phyloP scores from a whole-genome alignment of 192 early-diverging fungal genomes.

The Kickxella alabastrina region DNA sequence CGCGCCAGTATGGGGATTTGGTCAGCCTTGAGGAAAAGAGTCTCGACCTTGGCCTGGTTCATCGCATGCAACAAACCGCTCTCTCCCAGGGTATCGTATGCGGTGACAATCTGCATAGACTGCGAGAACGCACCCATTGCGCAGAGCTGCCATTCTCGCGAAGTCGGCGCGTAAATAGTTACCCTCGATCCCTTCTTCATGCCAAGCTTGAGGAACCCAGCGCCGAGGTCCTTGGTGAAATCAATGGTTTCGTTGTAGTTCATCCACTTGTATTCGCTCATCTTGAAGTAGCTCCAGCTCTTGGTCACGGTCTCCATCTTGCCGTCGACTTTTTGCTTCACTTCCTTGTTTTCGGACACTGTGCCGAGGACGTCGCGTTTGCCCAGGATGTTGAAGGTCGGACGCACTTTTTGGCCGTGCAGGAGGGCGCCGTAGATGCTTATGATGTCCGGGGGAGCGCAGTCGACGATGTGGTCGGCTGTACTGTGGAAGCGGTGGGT shows the following conservation, averaged over 20 bases:
- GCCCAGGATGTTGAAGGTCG: conserved; percentile 26
- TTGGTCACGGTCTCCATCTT: conserved; percentile 64
- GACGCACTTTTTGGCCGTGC: conserved; percentile 14
- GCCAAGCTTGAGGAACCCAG: conserved; percentile 34
- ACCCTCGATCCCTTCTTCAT: conserved; percentile 51
- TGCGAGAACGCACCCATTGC: conserved; percentile 54
- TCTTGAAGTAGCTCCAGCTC: conserved; percentile 86
- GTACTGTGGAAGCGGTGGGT: conserved; percentile 37
- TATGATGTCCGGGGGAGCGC: conserved; percentile 26
- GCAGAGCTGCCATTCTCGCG: conserved; percentile 48
- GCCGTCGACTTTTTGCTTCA: conserved; percentile 45
- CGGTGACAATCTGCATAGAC: conserved; percentile 74
- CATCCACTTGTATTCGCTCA: conserved; percentile 58
- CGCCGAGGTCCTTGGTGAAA: conserved; percentile 28
- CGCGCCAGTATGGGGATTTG: conserved; percentile 46
- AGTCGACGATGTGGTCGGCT: conserved; percentile 29
- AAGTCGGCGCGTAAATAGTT: conserved; percentile 65
- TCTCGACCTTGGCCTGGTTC: conserved; percentile 75
- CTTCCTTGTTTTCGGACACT: conserved; percentile 39
- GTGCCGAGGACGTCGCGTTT: conserved; percentile 44
- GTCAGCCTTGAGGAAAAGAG: conserved; percentile 65
- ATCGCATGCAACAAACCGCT: conserved; percentile 84
- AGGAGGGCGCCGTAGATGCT: conserved; percentile 36
- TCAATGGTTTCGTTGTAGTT: conserved; percentile 33
- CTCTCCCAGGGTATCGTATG: conserved; percentile 82